Base-by-base conservation (phyloP, 2,329 filamentous ascomycete genomes). In the Fusarium xyrophilum region DNA sequence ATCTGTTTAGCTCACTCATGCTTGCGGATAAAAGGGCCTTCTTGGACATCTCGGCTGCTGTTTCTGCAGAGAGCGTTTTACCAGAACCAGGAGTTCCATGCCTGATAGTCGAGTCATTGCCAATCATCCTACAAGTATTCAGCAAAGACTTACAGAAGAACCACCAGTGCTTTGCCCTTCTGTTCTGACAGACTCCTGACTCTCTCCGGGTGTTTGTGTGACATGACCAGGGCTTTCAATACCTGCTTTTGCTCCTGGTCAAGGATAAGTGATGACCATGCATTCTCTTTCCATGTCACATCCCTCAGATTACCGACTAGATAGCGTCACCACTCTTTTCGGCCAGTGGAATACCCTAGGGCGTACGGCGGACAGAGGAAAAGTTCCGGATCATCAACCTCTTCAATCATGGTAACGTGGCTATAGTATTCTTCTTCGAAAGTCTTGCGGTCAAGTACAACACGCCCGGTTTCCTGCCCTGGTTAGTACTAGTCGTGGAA, bases 81-180 rank as follows among this genome's bases (percentile, higher is more conserved):
- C 32, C 47, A 0, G 47, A 36, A 6, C 32, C 47, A 12, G 47
- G 47, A 15, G 47, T 36, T 8, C 23, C 47, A 27, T 50, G 47
- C 17, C 47, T 50, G 1, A 4, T 12, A 3, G 1, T 8, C 2
- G 12, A 6, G 17, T 36, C 13, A 50, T 4, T 14, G 1, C 7
- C 3, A 27, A 6, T 2, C 0, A 15, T 8, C 6, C 2, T 14
- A 1, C 2, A 1, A 15, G 2, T 3, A 0, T 0, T n/a, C 17
- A 4, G 3, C 3, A 6, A 6, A 6, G 1, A 27, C 47, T 27
- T 25, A 50, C 47, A 50, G 10, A 38, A 36, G 32, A 6, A 50
- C 23, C 13, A 50, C 47, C 6, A 50, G 6, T 0, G 32, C 47
- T n/a, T 50, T 50, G 1, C 47, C 47, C 5, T 50, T 50, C 1